Base-by-base conservation (phyloP, 2,329 filamentous ascomycete genomes). In the Hypoxylon sp. region DNA sequence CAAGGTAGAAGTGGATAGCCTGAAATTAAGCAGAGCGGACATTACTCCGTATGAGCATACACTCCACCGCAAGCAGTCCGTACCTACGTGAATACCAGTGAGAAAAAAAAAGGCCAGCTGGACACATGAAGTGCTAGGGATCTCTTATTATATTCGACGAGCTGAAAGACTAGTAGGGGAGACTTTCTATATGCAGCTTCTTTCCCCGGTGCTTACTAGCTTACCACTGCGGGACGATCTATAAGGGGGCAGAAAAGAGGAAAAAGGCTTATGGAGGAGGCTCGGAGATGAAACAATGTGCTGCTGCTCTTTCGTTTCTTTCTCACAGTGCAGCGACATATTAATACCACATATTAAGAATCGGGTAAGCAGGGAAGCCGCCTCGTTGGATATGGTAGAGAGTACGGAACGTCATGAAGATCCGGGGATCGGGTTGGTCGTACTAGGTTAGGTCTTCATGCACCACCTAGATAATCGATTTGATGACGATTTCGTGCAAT, bases 351-450 rank as follows among this genome's bases (percentile, higher is more conserved):
- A 24, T 39, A 24, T 46, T 46, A 47, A 47, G 41, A 28, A 55
- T 4, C 7, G 43, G 19, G 26, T n/a, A 19, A 17, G 30, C 28
- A 49, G 44, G 30, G 32, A 22, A 50, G 19, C 47, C 26, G 17
- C 11, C 11, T 50, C n/a, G n/a, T 37, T 24, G 17, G 28, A 10
- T 4, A 20, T 4, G 30, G 26, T 37, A 50, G 30, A 49, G n/a
- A 10, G 47, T 46, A 46, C 13, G 43, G 22, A 46, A 46, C 20
- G 43, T 46, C 22, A 26, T 67, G 64, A 50, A 64, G 57, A 67
- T 64, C 61, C 44, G 65, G 65, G 55, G 65, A 62, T 48, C 47
- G 46, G 57, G 64, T 64, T 64, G 64, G 64, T 50, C 48, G 28
- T 52, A n/a, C 48, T 55, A 50, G 46, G 61, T 64, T 55, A 50